Evolutionary conservation across 2,329 filamentous ascomycete genomes (phyloP), one percentile per base, ranked within the genome.

Genomic region (Monosporascus sp.): DNA sequence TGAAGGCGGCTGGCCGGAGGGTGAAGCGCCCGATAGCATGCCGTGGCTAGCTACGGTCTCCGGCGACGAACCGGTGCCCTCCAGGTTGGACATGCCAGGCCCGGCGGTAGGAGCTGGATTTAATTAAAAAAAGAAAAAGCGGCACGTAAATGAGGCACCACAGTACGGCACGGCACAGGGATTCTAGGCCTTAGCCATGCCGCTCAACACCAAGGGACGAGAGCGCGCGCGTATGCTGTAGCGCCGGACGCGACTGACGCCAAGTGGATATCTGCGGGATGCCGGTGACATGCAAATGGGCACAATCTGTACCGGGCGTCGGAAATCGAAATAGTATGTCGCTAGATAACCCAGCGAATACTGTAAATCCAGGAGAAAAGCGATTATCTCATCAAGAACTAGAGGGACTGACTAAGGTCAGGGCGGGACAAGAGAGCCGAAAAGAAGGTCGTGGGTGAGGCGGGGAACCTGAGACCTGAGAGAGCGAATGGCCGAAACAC

Each of bases 31-130:
- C 35, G 60, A 54, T 22, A 58, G 58, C 6, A 52, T 51, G 6
- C 55, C 61, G 41, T 58, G 57, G 37, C 55, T 56, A 26, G 54
- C 57, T 18, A 48, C 53, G n/a, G 56, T 58, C 24, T 65, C 63
- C 52, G 63, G 60, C 28, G 63, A 63, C 28, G 62, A 62, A 14
- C 53, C 60, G 46, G 53, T 44, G 24, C 41, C 55, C 41, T 65
- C 60, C 18, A 62, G 37, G 14, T 53, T 56, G 55, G 62, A 58
- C 61, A 63, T 62, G 49, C 18, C 37, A 26, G 35, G 24, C 50
- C 46, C 48, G 53, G 38, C 31, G 40, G 35, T 8, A 22, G 37
- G 37, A 38, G 22, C 15, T 38, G 8, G 52, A 37, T 28, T 40
- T 11, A 9, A 31, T 11, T 11, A 35, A 22, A 22, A 22, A 22